A percentile compares a stretch with the other conserved stretches of the same genome.
These are phyloP conservation scores for Xerocomellus intermedius DNA, from an alignment of 768 basidiomycete species.

Conservation along the genomic window DNA sequence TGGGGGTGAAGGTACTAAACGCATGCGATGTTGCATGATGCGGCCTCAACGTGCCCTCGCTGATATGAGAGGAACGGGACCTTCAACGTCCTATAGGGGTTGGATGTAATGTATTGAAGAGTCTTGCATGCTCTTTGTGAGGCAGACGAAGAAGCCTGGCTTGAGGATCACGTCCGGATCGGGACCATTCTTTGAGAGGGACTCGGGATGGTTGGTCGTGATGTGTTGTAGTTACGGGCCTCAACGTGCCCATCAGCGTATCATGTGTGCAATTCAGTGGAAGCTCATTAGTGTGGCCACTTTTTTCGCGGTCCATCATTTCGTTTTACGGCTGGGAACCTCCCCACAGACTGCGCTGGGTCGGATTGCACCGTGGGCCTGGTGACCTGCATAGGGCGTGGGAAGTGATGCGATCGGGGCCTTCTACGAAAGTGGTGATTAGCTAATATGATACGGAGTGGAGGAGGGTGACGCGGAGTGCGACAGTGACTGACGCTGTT, in stretches of 20 bases:
- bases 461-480: slow-evolving; percentile 20
- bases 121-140: slow-evolving; percentile 44
- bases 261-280: neutral
- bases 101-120: slow-evolving; percentile 52
- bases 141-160: slow-evolving; percentile 19
- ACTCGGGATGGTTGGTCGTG: slow-evolving; percentile 10
- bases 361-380: too few species aligned
- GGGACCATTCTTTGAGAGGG: slow-evolving; percentile 8
- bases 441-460: slow-evolving; percentile 10
- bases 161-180: slow-evolving; percentile 16
- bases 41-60: slow-evolving; percentile 84
- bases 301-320: too few species aligned
- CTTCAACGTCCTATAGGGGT: slow-evolving; percentile 59
- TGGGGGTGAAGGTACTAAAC: slow-evolving; percentile 29
- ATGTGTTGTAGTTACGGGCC: slow-evolving; percentile 26
- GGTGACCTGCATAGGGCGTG: slow-evolving; percentile 4
- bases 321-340: neutral
- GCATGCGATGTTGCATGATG: slow-evolving; percentile 33
- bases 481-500: slow-evolving; percentile 24
- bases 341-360: neutral
- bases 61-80: slow-evolving; percentile 55
- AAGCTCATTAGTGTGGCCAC: neutral
- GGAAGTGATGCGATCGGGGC: slow-evolving; percentile 9
- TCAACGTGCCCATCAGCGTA: slow-evolving; percentile 35
- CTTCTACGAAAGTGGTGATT: slow-evolving; percentile 14